A percentile compares a stretch with the other conserved stretches of the same genome.
Evolutionary conservation across 192 early-diverging fungal species (phyloP).

Genomic region (Umbelopsis ramanniana): DNA sequence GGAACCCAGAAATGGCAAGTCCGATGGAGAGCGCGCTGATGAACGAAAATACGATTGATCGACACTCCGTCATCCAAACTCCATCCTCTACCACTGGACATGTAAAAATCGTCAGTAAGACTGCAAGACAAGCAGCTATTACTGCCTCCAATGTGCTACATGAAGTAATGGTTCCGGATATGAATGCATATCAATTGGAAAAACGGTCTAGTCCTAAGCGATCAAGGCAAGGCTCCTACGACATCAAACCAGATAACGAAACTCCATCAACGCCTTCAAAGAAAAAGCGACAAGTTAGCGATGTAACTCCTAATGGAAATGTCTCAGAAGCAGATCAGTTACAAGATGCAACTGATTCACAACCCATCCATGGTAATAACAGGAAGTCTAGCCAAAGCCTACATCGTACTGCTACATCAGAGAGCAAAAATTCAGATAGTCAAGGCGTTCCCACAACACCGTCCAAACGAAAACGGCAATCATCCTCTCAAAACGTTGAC

Average conservation of each 20-base stretch:
- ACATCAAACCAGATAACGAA: not conserved
- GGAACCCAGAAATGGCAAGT: conserved; percentile 35
- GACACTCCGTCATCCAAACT: conserved; percentile 23
- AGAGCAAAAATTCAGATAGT: not conserved
- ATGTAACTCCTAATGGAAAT: not conserved
- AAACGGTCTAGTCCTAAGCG: conserved; percentile 23
- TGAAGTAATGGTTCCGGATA: conserved; percentile 55
- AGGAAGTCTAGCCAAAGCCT: not conserved
- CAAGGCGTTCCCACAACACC: not conserved
- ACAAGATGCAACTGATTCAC: not conserved
- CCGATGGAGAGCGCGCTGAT: not conserved
- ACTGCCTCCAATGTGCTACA: conserved; percentile 50
- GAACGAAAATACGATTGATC: conserved; percentile 16
- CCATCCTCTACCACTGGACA: not conserved
- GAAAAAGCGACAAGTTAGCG: not conserved
- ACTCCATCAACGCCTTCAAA: conserved; percentile 1
- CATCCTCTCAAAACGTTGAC: not conserved
- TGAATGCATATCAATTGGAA: conserved; percentile 57
- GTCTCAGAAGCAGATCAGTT: not conserved
- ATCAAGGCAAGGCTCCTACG: conserved; percentile 6
- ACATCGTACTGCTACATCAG: not conserved
- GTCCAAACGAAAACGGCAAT: not conserved
- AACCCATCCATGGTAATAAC: too few relatives aligned
- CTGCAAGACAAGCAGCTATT: conserved; percentile 52
- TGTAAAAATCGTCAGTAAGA: conserved; percentile 38